phyloP scores from a whole-genome alignment of 768 basidiomycete species.

The Pisolithus orientalis region DNA sequence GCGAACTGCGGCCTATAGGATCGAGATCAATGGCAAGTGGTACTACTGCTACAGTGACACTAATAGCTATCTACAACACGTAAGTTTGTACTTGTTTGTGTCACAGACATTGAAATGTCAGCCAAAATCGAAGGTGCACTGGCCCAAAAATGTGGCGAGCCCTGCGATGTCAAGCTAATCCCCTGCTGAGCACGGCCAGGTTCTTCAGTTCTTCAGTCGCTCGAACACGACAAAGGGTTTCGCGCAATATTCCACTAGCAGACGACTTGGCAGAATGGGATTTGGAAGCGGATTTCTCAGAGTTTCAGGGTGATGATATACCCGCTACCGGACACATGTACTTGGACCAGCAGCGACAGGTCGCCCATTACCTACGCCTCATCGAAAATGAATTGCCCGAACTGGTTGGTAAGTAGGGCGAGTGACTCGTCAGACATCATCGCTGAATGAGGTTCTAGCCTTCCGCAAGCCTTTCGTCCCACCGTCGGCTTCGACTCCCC shows the following conservation, averaged over 20 bases:
- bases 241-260: constrained; percentile 31
- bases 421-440: constrained; percentile 2
- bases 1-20: background rate
- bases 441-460: constrained; percentile 36
- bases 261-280: constrained; percentile 29
- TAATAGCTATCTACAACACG: background rate
- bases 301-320: constrained; percentile 47
- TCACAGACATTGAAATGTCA: background rate
- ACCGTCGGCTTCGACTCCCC: constrained; percentile 49
- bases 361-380: constrained; percentile 72
- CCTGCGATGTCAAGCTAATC: constrained; percentile 7
- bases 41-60: too few species aligned
- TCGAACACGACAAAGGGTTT: constrained; percentile 11
- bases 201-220: constrained; percentile 20
- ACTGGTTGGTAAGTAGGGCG: constrained; percentile 59
- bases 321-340: constrained; percentile 66
- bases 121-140: background rate
- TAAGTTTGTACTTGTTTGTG: constrained; percentile 8
- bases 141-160: background rate
- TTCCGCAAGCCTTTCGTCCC: constrained; percentile 77
- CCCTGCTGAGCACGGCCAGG: constrained; percentile 10
- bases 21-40: too few species aligned
- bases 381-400: constrained; percentile 88
- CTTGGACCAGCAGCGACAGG: constrained; percentile 66
- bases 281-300: constrained; percentile 31